Conservation (phyloP, 164 flowering plant genomes). For the grape (Vitis vinifera) region DNA sequence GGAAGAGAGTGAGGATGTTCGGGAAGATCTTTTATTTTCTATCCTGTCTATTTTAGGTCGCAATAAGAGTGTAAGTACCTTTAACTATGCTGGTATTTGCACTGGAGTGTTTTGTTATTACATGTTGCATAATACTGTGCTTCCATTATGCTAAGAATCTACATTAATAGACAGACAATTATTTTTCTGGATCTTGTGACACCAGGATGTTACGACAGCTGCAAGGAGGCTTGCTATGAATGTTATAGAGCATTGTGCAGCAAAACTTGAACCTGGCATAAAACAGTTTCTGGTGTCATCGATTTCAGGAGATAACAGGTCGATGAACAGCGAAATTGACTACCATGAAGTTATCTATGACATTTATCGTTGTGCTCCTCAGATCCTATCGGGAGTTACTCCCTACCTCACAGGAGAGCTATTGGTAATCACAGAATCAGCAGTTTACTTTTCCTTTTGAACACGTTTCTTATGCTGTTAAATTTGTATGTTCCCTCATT, state of each 20-base stretch:
- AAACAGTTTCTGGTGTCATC: slow-evolving; percentile 87
- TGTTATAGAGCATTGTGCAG: slow-evolving; percentile 78
- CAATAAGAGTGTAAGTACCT: slow-evolving; percentile 56
- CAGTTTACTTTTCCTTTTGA: background rate
- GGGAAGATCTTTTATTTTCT: slow-evolving; percentile 61
- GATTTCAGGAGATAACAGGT: slow-evolving; percentile 70
- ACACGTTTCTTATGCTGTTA: background rate
- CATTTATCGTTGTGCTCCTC: slow-evolving; percentile 87
- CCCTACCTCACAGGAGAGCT: slow-evolving; percentile 90
- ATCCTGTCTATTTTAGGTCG: slow-evolving; percentile 75
- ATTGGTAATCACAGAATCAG: slow-evolving; percentile 55
- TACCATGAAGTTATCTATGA: slow-evolving; percentile 89
- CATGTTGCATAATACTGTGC: slow-evolving; percentile 6
- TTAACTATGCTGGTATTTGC: slow-evolving; percentile 8
- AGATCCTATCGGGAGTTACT: slow-evolving; percentile 68
- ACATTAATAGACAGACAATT: slow-evolving; percentile 13
- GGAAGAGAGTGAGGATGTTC: slow-evolving; percentile 93
- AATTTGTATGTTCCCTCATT: background rate
- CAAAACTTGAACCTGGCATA: slow-evolving; percentile 79
- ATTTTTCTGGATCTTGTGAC: slow-evolving; percentile 26
- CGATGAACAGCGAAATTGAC: slow-evolving; percentile 46
- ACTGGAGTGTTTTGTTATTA: slow-evolving; percentile 1
- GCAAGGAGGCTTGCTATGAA: slow-evolving; percentile 91
- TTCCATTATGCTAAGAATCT: slow-evolving; percentile 1
- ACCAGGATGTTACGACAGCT: slow-evolving; percentile 63